Evolutionary conservation across 352 stramenopile genomes (phyloP).

Genomic region (Pythium insidiosum): DNA sequence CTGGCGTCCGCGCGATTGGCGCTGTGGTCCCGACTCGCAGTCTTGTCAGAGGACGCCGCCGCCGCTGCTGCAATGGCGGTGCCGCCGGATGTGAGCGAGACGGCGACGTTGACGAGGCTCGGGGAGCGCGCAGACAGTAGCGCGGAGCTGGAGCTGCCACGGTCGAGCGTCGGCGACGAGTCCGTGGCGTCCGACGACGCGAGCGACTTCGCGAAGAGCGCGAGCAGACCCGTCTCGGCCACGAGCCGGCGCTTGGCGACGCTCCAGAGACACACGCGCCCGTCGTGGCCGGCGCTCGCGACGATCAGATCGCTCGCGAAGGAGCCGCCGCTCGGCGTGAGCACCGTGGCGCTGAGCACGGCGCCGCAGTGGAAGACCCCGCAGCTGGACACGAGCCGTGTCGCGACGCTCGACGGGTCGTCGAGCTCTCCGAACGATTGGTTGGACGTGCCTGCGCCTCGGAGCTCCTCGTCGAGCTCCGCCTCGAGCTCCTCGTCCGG

Average conservation of each 20-base stretch:
- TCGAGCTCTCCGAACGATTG: not conserved
- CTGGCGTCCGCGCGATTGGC: not conserved
- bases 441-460: too few relatives aligned
- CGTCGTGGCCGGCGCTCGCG: constrained; percentile 39
- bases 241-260: constrained; percentile 33
- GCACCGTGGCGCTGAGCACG: constrained; percentile 27
- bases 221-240: constrained; percentile 24
- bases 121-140: too few relatives aligned
- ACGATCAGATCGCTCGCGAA: constrained; percentile 37
- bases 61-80: not conserved
- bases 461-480: constrained; percentile 27
- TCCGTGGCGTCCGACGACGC: not conserved
- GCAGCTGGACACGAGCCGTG: constrained; percentile 28
- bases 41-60: not conserved
- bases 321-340: constrained; percentile 48
- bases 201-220: constrained; percentile 21
- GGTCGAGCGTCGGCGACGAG: not conserved
- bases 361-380: constrained; percentile 44
- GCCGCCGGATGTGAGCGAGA: too few relatives aligned
- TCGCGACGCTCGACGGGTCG: constrained; percentile 13
- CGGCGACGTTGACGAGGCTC: too few relatives aligned
- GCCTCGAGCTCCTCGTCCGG: constrained; percentile 61
- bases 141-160: too few relatives aligned
- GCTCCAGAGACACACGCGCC: constrained; percentile 42
- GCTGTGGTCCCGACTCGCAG: too few relatives aligned